A percentile compares a stretch with the other conserved stretches of the same genome.
phyloP scores from a whole-genome alignment of 2,329 filamentous ascomycete genomes.

The Zasmidium angulare region DNA sequence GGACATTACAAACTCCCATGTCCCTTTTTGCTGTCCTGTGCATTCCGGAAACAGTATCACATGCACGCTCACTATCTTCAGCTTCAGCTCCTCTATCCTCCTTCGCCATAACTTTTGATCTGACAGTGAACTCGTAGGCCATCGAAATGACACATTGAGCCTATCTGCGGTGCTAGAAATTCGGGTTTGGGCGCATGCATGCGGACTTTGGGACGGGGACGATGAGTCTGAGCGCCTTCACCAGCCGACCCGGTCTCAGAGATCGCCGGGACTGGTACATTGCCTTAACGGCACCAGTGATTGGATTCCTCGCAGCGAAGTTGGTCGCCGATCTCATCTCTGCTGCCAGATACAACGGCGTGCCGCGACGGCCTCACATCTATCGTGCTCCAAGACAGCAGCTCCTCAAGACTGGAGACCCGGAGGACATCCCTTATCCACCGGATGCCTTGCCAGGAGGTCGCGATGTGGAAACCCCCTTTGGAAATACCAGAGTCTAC shows the following conservation, averaged over 20 bases:
- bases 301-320: slow-evolving; percentile 18
- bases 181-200: no score
- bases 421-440: slow-evolving; percentile 57
- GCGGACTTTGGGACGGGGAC: no score
- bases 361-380: slow-evolving; percentile 9
- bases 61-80: no score
- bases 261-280: slow-evolving; percentile 22
- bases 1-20: neutral
- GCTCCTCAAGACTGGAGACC: slow-evolving; percentile 18
- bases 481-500: slow-evolving; percentile 71
- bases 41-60: no score
- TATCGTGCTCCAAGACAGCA: slow-evolving; percentile 15
- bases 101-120: no score
- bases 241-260: slow-evolving; percentile 4
- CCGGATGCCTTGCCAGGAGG: slow-evolving; percentile 68
- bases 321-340: slow-evolving; percentile 13
- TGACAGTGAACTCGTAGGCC: no score
- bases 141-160: no score
- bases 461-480: slow-evolving; percentile 67
- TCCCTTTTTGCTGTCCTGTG: no score
- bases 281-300: slow-evolving; percentile 21
- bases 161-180: no score
- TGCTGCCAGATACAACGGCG: slow-evolving; percentile 7
- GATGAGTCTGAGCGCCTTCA: neutral
- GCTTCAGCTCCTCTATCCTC: no score